Evolutionary conservation across 2,329 filamentous ascomycete species (phyloP), one percentile per base, ranked within the genome.

Genomic region (Teratosphaeria epicoccoides): DNA sequence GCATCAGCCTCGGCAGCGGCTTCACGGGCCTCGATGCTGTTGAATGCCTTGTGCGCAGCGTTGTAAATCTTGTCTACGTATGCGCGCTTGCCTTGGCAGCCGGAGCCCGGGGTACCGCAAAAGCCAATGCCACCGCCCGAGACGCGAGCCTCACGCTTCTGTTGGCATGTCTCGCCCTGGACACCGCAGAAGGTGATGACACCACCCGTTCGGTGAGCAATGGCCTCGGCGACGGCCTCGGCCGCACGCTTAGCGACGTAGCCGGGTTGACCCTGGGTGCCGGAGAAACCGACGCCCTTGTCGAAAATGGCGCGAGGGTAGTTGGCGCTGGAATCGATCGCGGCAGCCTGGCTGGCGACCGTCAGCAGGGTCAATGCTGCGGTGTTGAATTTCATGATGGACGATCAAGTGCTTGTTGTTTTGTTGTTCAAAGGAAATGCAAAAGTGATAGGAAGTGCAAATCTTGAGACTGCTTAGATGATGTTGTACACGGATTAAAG

Each of bases 231-330:
- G 26, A 52, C 52, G 66, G 11, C 64, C 49, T 59, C 60, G 63
- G 68, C 26, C 64, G 67, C 49, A 58, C 71, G 25, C 62, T 74
- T 43, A 71, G 69, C 66, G 59, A 72, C 71, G 63, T 64, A 70
- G 70, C 75, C 77, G 23, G 66, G 57, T 57, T 71, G 64, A 28
- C 73, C 72, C 25, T 63, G 64, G 33, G 65, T 61, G 55, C 66
- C 57, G 60, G 74, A 75, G 57, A 65, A 67, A 4, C 63, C 51
- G 52, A 63, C 53, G 29, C 45, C 47, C 43, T 56, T 49, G 24
- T 51, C 49, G 49, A 26, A 24, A 26, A 47, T 10, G 24, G 45
- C 47, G 20, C 20, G 24, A 24, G 49, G 17, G 43, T 43, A 22
- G 50, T 24, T 20, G 20, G 49, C 20, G 45, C 24, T 17, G 24